Evolutionary conservation across 1,139 yeast species (phyloP), one percentile per base, ranked within the genome.

Genomic region (Nakaseomyces delphensis): DNA sequence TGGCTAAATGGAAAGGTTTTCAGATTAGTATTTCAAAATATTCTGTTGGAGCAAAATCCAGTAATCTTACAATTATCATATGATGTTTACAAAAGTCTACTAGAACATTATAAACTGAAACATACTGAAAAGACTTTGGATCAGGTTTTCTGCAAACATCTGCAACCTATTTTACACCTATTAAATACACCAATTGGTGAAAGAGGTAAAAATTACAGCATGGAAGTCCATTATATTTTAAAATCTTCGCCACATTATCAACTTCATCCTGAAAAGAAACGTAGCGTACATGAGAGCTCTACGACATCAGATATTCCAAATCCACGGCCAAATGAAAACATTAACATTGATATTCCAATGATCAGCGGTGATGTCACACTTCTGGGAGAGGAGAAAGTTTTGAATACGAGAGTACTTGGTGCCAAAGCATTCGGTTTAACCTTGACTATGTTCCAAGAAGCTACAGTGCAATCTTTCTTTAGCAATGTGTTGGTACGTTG

Each of bases 131-230:
- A 66, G 28, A 51, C 67, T 4, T 59, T 78, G 45, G 82, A 76
- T 44, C 66, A 67, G 1, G 59, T 76, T 0, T 72, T 81, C 45
- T 57, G 65, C 4, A 65, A 67, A 4, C 87, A 82, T 53, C 65
- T 77, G 49, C 69, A 69, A 32, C 79, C 94, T 1, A 68, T 86
- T 41, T 64, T 86, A 41, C 74, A 79, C 10, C 69, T 93, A 39
- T 61, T 87, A 39, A 81, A 85, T 82, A 91, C 97, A 0, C 98
- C 98, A 4, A 83, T 93, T 48, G 98, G 99, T 48, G 78, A 87
- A 43, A 84, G 95, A 2, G 78, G 98, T 50, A 85, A 83, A 59
- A 83, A 82, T 53, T 91, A 85, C 63, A 77, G 78, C 38, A 85
- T 93, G 95, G 81, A 85, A 53, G 70, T 86, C 0, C 67, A 71